phyloP scores from a whole-genome alignment of 1,139 yeast genomes.

The Hanseniaspora uvarum region DNA sequence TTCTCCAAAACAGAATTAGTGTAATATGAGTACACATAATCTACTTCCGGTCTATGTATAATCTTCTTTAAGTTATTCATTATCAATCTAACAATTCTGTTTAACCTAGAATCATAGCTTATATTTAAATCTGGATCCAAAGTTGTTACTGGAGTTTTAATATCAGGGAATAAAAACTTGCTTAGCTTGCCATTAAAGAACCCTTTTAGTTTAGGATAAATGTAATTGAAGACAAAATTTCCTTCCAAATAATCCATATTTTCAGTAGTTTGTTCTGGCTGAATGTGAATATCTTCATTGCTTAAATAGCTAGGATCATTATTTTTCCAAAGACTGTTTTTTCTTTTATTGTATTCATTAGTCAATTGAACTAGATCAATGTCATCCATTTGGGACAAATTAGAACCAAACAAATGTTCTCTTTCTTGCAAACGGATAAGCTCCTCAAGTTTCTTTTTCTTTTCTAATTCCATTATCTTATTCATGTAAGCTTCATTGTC shows the following conservation, averaged over 20 bases:
- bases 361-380: conserved; percentile 8
- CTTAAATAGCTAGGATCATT: background rate
- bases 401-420: conserved; percentile 15
- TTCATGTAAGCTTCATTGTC: conserved; percentile 10
- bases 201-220: background rate
- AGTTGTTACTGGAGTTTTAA: conserved; percentile 6
- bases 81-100: conserved; percentile 3
- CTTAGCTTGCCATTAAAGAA: conserved; percentile 1
- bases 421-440: conserved; percentile 13
- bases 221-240: conserved; percentile 5
- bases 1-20: conserved; percentile 19
- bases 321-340: background rate
- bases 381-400: conserved; percentile 14
- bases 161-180: conserved; percentile 15
- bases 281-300: background rate
- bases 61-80: background rate
- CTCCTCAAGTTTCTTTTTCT: conserved; percentile 12
- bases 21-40: conserved; percentile 13
- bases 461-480: conserved; percentile 4
- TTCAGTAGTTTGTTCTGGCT: background rate
- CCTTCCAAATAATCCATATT: conserved; percentile 3
- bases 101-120: conserved; percentile 6
- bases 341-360: conserved; percentile 4
- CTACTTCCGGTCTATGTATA: background rate
- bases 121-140: conserved; percentile 11